A percentile compares a stretch with the other conserved stretches of the same genome.
phyloP scores from a whole-genome alignment of 805 yeast genomes.

The Wickerhamomyces alni region DNA sequence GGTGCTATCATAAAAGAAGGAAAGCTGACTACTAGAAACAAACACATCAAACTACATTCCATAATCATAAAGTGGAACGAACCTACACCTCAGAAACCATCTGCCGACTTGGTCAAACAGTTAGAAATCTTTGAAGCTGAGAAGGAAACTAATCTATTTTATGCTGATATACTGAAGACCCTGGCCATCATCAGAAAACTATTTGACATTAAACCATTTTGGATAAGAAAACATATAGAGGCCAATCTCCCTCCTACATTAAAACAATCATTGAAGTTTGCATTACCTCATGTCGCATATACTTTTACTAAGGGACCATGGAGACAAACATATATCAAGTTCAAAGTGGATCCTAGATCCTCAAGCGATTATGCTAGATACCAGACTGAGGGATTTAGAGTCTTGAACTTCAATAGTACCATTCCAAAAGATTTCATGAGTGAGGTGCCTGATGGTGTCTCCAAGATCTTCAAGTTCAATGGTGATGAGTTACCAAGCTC shows the following conservation, averaged over 20 bases:
- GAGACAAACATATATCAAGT: conserved; percentile 77
- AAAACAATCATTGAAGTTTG: conserved; percentile 52
- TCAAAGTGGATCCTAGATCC: conserved; percentile 71
- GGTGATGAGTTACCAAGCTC: conserved; percentile 67
- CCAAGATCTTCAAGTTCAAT: conserved; percentile 55
- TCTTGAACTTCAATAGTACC: conserved; percentile 23
- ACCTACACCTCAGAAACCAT: conserved; percentile 43
- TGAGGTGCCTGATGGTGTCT: conserved; percentile 29
- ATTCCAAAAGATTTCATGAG: conserved; percentile 28
- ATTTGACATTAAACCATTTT: conserved; percentile 71
- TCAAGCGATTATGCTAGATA: conserved; percentile 50
- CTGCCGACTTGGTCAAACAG: conserved; percentile 42
- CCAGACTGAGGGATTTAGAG: conserved; percentile 78
- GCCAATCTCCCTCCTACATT: conserved; percentile 42
- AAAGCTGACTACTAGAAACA: conserved; percentile 38
- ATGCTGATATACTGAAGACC: conserved; percentile 25
- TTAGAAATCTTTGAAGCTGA: conserved; percentile 30
- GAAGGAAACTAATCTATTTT: conserved; percentile 21
- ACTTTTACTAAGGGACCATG: conserved; percentile 89
- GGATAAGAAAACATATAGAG: conserved; percentile 73
- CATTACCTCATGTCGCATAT: conserved; percentile 80
- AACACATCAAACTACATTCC: conserved; percentile 46
- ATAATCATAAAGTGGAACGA: conserved; percentile 45
- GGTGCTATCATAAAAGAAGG: conserved; percentile 41
- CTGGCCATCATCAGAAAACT: conserved; percentile 29